Evolutionary conservation across 73 alveolate species (phyloP).

Genomic region (Stentor roeselii): DNA sequence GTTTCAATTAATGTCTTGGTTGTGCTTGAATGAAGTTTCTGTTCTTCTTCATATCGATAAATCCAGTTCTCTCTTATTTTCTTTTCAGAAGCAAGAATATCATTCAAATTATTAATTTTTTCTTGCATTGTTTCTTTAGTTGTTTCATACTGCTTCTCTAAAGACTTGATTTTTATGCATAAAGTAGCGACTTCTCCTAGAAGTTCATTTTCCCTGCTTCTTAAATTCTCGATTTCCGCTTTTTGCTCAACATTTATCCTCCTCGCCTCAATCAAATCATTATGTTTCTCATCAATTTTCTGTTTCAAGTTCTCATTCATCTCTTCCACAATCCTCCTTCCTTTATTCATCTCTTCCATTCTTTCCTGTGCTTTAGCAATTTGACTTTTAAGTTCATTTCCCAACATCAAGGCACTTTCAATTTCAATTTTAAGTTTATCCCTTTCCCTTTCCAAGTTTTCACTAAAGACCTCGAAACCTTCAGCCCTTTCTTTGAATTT

Average conservation of each 20-base stretch:
- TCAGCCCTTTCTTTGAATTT: slow-evolving; percentile 10
- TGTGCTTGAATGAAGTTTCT: background rate
- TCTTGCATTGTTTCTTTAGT: background rate
- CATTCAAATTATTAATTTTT: background rate
- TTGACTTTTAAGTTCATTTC: background rate
- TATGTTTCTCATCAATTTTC: background rate
- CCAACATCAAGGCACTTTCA: background rate
- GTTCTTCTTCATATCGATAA: background rate
- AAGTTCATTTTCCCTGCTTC: background rate
- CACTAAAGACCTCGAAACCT: background rate
- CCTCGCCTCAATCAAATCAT: background rate
- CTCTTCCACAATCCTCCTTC: background rate
- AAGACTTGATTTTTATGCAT: background rate
- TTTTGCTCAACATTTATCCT: background rate
- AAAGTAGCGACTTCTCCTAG: background rate
- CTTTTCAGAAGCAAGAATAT: background rate
- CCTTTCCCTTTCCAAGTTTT: slow-evolving; percentile 6
- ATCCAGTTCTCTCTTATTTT: background rate
- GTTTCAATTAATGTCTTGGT: background rate
- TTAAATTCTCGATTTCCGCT: background rate
- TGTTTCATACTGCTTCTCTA: background rate
- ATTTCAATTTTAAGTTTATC: background rate
- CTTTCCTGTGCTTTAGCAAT: background rate
- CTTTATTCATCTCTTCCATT: background rate
- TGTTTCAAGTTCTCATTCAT: background rate